Conservation (phyloP, 139 green algal genomes). For the Limnomonas spitsbergensis region DNA sequence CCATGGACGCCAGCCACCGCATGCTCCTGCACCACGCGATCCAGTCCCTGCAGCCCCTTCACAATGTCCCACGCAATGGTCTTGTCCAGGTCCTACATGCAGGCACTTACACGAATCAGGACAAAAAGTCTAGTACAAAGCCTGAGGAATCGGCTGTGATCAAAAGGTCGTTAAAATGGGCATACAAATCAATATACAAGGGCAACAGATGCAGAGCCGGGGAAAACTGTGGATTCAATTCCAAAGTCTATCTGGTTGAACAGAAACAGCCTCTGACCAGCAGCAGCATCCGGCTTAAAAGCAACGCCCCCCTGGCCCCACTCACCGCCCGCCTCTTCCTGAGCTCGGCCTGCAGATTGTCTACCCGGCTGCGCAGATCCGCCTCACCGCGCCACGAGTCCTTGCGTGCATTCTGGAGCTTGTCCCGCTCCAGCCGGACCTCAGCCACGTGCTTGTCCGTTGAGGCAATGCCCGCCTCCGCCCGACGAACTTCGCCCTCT, state of each 20-base stretch:
- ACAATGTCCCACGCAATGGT: conserved; percentile 64
- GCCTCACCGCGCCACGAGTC: conserved; percentile 47
- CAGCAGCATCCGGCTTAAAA: too few species aligned
- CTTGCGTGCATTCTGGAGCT: conserved; percentile 42
- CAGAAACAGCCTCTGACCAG: too few species aligned
- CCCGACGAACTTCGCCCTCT: conserved; percentile 1
- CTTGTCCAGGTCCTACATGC: neutral
- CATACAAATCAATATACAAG: too few species aligned
- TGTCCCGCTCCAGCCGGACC: conserved; percentile 4
- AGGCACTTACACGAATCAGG: neutral
- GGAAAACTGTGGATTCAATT: too few species aligned
- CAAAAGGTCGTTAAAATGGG: too few species aligned
- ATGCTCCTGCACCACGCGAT: conserved; percentile 24
- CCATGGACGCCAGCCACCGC: conserved; percentile 75
- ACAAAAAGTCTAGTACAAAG: neutral
- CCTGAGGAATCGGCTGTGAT: too few species aligned
- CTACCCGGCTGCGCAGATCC: conserved; percentile 32
- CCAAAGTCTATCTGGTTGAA: too few species aligned
- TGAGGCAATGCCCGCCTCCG: neutral
- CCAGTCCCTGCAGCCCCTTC: conserved; percentile 51
- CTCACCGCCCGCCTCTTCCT: conserved; percentile 19
- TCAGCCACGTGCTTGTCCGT: conserved; percentile 16
- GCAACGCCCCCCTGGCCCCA: too few species aligned
- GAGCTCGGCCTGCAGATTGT: conserved; percentile 7
- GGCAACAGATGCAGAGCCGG: too few species aligned